A percentile compares a stretch with the other conserved stretches of the same genome.
phyloP scores from a whole-genome alignment of 2,329 filamentous ascomycete genomes.

The Beauveria sp. region DNA sequence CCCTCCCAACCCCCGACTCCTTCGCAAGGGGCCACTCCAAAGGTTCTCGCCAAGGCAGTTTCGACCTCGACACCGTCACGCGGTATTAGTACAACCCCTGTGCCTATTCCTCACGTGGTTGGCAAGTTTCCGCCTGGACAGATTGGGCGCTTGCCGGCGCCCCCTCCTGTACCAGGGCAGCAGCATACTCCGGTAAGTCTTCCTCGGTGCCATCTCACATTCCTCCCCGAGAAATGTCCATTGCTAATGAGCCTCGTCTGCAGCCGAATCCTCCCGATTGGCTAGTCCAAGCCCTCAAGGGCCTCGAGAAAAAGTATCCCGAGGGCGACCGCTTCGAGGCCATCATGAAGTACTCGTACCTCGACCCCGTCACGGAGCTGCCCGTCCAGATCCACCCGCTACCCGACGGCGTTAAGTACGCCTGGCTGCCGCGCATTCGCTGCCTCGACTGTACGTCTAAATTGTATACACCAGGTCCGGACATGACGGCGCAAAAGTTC shows the following conservation, averaged over 20 bases:
- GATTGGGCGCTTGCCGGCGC: constrained; percentile 61
- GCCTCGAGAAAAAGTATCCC: constrained; percentile 64
- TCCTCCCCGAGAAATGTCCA: background rate
- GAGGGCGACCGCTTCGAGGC: constrained; percentile 74
- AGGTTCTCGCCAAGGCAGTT: constrained; percentile 23
- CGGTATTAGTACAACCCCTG: constrained; percentile 24
- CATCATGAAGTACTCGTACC: constrained; percentile 80
- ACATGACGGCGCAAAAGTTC: constrained; percentile 80
- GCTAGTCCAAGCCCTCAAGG: constrained; percentile 67
- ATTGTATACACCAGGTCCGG: constrained; percentile 84
- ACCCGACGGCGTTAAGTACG: constrained; percentile 62
- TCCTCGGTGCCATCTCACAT: constrained; percentile 8
- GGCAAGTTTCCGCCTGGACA: constrained; percentile 40
- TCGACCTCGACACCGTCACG: constrained; percentile 30
- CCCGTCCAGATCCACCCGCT: constrained; percentile 51
- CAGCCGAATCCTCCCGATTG: constrained; percentile 82
- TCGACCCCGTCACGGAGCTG: constrained; percentile 63
- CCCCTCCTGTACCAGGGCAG: constrained; percentile 50
- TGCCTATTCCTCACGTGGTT: constrained; percentile 21
- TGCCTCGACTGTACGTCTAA: constrained; percentile 92
- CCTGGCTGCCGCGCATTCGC: constrained; percentile 81
- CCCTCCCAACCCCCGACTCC: constrained; percentile 30
- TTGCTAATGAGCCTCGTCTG: background rate
- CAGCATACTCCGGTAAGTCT: constrained; percentile 53
- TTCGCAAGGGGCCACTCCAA: constrained; percentile 23